phyloP scores from a whole-genome alignment of 2,329 filamentous ascomycete species.

The Aspergillus sp. region DNA sequence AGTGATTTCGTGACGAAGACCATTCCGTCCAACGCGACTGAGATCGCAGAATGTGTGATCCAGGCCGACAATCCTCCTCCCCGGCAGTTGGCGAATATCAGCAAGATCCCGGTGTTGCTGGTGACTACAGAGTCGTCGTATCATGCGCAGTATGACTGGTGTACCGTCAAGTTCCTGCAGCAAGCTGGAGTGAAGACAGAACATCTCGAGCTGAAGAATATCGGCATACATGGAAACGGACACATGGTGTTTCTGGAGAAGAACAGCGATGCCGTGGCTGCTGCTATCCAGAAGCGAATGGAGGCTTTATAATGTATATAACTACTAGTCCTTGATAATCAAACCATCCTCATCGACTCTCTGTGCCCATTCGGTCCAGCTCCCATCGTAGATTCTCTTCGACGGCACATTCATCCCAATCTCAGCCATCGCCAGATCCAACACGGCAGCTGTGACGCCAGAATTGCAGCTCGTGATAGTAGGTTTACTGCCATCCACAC shows the following conservation, averaged over 20 bases:
- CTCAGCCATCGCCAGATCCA: conserved; percentile 18
- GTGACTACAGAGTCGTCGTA: conserved; percentile 51
- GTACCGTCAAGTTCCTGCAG: conserved; percentile 47
- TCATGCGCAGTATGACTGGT: conserved; percentile 54
- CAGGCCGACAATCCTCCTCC: conserved; percentile 30
- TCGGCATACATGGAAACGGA: conserved; percentile 50
- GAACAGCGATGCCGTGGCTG: conserved; percentile 17
- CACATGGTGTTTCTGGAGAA: conserved; percentile 40
- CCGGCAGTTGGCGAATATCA: conserved; percentile 46
- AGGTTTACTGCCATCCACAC: conserved; percentile 8
- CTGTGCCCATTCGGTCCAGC: conserved; percentile 26
- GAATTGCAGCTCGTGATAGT: conserved; percentile 25
- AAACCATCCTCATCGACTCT: conserved; percentile 10
- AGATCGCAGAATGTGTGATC: conserved; percentile 29
- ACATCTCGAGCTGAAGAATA: conserved; percentile 41
- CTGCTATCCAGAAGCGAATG: neutral
- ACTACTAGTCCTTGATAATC: conserved; percentile 4
- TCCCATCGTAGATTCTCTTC: conserved; percentile 25
- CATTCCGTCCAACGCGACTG: conserved; percentile 8
- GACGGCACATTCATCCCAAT: conserved; percentile 12
- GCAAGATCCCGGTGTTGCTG: conserved; percentile 45
- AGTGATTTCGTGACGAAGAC: conserved; percentile 9
- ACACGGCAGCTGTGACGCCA: conserved; percentile 22
- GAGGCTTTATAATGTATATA: no score
- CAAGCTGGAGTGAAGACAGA: conserved; percentile 48